Evolutionary conservation across 352 stramenopile genomes (phyloP).

Genomic region (Stramenopiles sp.): DNA sequence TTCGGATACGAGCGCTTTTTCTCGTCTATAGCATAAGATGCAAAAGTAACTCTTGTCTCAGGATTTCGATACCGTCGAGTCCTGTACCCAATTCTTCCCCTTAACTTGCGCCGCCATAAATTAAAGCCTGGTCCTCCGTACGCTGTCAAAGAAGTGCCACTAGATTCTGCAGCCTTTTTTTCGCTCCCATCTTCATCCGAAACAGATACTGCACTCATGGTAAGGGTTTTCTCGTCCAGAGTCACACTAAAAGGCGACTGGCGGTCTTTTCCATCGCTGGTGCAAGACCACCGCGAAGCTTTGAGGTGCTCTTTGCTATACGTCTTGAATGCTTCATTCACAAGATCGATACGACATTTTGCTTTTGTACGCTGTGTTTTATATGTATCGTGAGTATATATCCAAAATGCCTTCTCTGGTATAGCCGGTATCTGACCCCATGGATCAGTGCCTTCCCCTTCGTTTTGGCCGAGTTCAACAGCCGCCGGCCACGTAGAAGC

Average conservation of each 20-base stretch:
- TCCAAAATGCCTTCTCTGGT: constrained; percentile 5
- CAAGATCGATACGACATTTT: not conserved
- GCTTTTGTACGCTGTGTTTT: not conserved
- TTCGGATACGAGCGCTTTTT: not conserved
- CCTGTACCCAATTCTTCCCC: not conserved
- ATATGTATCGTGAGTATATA: not conserved
- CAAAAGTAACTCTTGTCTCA: not conserved
- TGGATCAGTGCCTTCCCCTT: not conserved
- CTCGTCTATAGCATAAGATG: not conserved
- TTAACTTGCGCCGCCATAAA: not conserved
- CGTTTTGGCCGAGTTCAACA: not conserved
- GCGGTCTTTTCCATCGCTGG: not conserved
- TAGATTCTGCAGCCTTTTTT: not conserved
- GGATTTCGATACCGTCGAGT: not conserved
- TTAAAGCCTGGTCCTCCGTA: not conserved
- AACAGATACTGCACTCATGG: not conserved
- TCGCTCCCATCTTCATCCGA: not conserved
- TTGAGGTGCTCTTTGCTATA: not conserved
- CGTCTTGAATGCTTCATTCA: not conserved
- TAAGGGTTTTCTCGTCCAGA: not conserved
- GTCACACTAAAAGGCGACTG: not conserved
- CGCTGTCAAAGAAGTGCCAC: not conserved
- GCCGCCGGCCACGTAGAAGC: not conserved
- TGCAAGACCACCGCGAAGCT: constrained; percentile 2
- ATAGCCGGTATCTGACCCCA: not conserved